These are phyloP conservation scores for Pseudovirgaria hyperparasitica DNA, from an alignment of 2,329 filamentous ascomycete species.

Conservation along the genomic window DNA sequence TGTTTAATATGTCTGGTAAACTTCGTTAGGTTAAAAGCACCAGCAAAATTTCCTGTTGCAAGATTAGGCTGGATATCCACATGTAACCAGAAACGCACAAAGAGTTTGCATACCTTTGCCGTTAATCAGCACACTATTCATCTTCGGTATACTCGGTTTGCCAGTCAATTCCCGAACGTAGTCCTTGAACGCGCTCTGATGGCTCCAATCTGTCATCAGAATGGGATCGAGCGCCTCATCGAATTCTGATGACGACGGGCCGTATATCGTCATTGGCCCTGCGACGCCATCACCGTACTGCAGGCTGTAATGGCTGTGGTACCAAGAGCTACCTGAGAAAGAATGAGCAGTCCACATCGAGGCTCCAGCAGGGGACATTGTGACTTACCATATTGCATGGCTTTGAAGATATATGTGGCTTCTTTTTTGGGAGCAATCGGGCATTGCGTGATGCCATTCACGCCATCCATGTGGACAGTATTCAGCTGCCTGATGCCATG, in stretches of 20 bases:
- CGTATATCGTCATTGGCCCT: constrained; percentile 21
- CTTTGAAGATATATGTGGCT: constrained; percentile 20
- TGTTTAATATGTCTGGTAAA: no score
- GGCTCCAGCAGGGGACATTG: no score
- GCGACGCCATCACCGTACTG: constrained; percentile 32
- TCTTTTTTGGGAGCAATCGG: constrained; percentile 37
- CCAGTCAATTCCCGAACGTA: constrained; percentile 15
- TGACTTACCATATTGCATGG: constrained; percentile 23
- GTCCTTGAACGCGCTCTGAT: constrained; percentile 15
- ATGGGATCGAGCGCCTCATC: constrained; percentile 10
- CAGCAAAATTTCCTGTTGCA: no score
- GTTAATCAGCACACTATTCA: constrained; percentile 8
- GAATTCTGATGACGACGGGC: constrained; percentile 18
- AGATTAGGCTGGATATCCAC: no score
- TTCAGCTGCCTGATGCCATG: constrained; percentile 47
- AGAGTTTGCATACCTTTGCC: constrained; percentile 8
- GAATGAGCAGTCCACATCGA: no score
- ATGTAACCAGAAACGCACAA: constrained; percentile 3
- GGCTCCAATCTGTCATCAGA: constrained; percentile 12
- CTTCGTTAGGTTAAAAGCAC: no score
- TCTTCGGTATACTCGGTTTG: neutral
- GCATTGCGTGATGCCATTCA: constrained; percentile 33
- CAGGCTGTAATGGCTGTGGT: constrained; percentile 29
- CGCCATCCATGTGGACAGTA: constrained; percentile 44
- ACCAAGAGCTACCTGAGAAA: constrained; percentile 24